Evolutionary conservation across 2,329 filamentous ascomycete species (phyloP).

Genomic region (Alternaria ethzedia): DNA sequence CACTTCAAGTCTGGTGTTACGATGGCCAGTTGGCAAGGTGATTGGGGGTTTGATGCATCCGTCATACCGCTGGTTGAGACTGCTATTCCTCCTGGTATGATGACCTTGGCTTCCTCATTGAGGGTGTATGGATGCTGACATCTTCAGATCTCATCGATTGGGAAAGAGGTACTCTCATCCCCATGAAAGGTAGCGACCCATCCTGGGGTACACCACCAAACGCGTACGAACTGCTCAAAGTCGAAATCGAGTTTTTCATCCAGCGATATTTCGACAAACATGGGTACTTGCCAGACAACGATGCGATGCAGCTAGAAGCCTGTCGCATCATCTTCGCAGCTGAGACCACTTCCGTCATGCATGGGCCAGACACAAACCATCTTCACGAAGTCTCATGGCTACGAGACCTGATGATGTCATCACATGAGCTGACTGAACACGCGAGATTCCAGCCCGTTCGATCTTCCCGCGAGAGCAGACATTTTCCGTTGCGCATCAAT

Average conservation of each 20-base stretch:
- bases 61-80: slow-evolving; percentile 21
- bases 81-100: slow-evolving; percentile 31
- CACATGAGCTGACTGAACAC: slow-evolving; percentile 18
- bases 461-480: slow-evolving; percentile 22
- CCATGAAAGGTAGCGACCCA: slow-evolving; percentile 29
- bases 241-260: slow-evolving; percentile 31
- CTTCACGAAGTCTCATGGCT: slow-evolving; percentile 26
- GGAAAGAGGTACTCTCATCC: slow-evolving; percentile 26
- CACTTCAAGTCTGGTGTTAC: slow-evolving; percentile 34
- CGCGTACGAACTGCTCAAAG: slow-evolving; percentile 32
- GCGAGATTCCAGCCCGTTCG: slow-evolving; percentile 31
- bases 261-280: slow-evolving; percentile 29
- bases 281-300: slow-evolving; percentile 25
- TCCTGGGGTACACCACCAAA: slow-evolving; percentile 32
- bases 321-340: slow-evolving; percentile 37
- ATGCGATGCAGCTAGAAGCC: slow-evolving; percentile 33
- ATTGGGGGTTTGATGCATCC: slow-evolving; percentile 31
- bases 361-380: neutral
- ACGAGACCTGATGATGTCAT: slow-evolving; percentile 33
- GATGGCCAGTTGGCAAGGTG: slow-evolving; percentile 36
- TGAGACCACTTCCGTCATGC: slow-evolving; percentile 13
- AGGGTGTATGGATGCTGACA: neutral
- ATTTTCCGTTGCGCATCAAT: slow-evolving; percentile 17
- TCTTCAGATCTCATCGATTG: slow-evolving; percentile 27
- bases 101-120: neutral